Evolutionary conservation across 371 early-diverging fungal genomes (phyloP).

Genomic region (Parasitella parasitica): DNA sequence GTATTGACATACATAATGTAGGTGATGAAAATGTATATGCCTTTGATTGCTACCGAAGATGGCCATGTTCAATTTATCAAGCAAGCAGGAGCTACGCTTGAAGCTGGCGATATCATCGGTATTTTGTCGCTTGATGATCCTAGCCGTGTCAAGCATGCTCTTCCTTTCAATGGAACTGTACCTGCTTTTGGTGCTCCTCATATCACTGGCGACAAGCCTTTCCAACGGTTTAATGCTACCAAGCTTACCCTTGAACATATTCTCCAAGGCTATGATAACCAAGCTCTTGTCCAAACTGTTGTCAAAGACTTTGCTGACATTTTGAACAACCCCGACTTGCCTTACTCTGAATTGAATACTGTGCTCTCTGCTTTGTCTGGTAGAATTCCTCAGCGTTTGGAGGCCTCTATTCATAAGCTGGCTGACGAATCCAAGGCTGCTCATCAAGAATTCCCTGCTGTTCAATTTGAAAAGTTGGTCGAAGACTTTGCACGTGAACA

Average conservation of each 20-base stretch:
- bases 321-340: slow-evolving; percentile 79
- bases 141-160: slow-evolving; percentile 85
- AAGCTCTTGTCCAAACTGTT: slow-evolving; percentile 63
- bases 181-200: slow-evolving; percentile 78
- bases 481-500: slow-evolving; percentile 55
- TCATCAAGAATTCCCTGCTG: slow-evolving; percentile 74
- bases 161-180: slow-evolving; percentile 85
- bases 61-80: slow-evolving; percentile 90
- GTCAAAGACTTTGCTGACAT: slow-evolving; percentile 76
- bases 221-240: slow-evolving; percentile 77
- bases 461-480: slow-evolving; percentile 64
- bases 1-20: slow-evolving; percentile 10
- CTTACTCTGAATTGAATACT: slow-evolving; percentile 81
- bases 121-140: slow-evolving; percentile 92
- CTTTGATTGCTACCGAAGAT: slow-evolving; percentile 86
- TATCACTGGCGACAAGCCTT: slow-evolving; percentile 75
- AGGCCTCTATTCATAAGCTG: slow-evolving; percentile 52
- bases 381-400: slow-evolving; percentile 83
- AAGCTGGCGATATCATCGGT: slow-evolving; percentile 93
- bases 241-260: slow-evolving; percentile 69
- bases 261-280: slow-evolving; percentile 88
- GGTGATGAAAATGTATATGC: slow-evolving; percentile 99
- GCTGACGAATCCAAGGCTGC: slow-evolving; percentile 40
- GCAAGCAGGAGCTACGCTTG: slow-evolving; percentile 85
- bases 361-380: slow-evolving; percentile 83